phyloP scores from a whole-genome alignment of 1,284 basidiomycete species.

The Rhodotorula sp. region DNA sequence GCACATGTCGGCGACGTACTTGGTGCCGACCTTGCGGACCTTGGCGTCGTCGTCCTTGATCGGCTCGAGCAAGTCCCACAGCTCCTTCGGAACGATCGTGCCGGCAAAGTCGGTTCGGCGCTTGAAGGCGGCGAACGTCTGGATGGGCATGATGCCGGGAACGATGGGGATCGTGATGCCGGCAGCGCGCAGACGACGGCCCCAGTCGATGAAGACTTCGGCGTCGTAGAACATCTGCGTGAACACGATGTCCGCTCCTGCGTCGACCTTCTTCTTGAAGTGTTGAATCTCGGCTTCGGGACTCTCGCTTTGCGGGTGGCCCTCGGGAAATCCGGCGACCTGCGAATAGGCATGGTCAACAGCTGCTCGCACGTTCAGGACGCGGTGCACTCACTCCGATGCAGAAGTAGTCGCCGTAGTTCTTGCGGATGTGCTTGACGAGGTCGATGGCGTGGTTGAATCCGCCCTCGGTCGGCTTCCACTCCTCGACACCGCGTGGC shows the following conservation, averaged over 20 bases:
- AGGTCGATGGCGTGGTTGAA: slow-evolving; percentile 89
- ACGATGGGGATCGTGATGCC: slow-evolving; percentile 90
- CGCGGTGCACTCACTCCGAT: slow-evolving; percentile 61
- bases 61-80: slow-evolving; percentile 69
- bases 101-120: slow-evolving; percentile 87
- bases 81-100: slow-evolving; percentile 67
- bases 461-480: slow-evolving; percentile 77
- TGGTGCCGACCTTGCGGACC: slow-evolving; percentile 47
- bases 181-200: slow-evolving; percentile 64
- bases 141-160: slow-evolving; percentile 97
- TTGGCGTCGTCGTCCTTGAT: slow-evolving; percentile 62
- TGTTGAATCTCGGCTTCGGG: slow-evolving; percentile 71
- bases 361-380: slow-evolving; percentile 2
- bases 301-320: slow-evolving; percentile 68
- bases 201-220: slow-evolving; percentile 75
- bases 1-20: slow-evolving; percentile 41
- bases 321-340: slow-evolving; percentile 80
- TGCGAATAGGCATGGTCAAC: slow-evolving; percentile 32
- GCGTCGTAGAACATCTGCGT: slow-evolving; percentile 98
- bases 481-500: slow-evolving; percentile 87
- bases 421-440: slow-evolving; percentile 82
- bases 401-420: slow-evolving; percentile 82
- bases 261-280: slow-evolving; percentile 87
- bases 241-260: slow-evolving; percentile 92
- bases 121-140: slow-evolving; percentile 89